Conservation (phyloP, 306 rosid genomes). For the Amphicarpaea edgeworthii region DNA sequence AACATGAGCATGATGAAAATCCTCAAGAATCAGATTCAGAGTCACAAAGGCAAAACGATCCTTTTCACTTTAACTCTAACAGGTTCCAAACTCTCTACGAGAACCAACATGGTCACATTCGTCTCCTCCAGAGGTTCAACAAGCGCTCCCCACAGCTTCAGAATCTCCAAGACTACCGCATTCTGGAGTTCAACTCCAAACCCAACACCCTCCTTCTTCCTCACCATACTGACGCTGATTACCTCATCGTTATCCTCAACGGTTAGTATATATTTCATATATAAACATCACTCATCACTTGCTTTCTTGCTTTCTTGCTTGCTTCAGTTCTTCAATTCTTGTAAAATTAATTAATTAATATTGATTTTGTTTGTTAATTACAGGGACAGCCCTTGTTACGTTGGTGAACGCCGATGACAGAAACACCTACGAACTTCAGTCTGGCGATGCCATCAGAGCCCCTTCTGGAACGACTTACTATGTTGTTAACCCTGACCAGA, state of each 20-base stretch:
- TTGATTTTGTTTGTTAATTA: no score
- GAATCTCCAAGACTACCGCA: conserved; percentile 32
- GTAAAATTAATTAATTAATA: not conserved
- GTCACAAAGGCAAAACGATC: not conserved
- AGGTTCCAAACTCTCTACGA: conserved; percentile 7
- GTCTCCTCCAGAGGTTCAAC: conserved; percentile 18
- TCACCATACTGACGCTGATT: not conserved
- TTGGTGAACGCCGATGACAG: not conserved
- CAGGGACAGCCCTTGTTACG: conserved; percentile 41
- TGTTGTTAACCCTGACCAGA: conserved; percentile 4
- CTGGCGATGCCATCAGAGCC: conserved; percentile 28
- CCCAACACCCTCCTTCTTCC: conserved; percentile 45
- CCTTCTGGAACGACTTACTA: not conserved
- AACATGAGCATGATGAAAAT: no score
- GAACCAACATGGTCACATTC: no score
- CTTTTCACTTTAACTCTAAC: conserved; percentile 16
- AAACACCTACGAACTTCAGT: conserved; percentile 29
- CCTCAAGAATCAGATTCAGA: no score
- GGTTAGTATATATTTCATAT: not conserved
- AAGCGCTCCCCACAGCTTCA: not conserved
- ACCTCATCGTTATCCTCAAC: not conserved
- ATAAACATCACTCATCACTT: not conserved
- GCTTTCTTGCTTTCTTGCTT: no score
- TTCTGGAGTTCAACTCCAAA: conserved; percentile 11
- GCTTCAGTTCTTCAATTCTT: no score